Conservation (phyloP, 1,139 yeast genomes). For the Taphrina confusa region DNA sequence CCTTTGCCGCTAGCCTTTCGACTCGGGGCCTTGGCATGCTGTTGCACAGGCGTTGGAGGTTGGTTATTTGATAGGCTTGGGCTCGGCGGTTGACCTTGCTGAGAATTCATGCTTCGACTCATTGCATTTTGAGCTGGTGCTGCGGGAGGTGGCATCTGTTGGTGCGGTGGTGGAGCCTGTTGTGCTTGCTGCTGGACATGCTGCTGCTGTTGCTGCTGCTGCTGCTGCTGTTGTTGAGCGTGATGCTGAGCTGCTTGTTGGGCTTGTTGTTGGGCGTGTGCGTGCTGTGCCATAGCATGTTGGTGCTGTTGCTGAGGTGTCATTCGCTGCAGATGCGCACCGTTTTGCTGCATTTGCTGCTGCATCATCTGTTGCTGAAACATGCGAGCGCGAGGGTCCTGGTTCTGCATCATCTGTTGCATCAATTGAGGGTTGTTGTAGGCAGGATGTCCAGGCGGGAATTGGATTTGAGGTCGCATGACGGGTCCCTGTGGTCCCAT, state of each 20-base stretch:
- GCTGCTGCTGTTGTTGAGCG: constrained; percentile 37
- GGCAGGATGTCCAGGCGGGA: constrained; percentile 34
- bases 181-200: constrained; percentile 40
- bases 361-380: constrained; percentile 30
- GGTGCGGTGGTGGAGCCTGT: constrained; percentile 32
- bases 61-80: constrained; percentile 45
- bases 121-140: constrained; percentile 37
- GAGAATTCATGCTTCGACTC: constrained; percentile 37
- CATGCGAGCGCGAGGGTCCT: constrained; percentile 25
- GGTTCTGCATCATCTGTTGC: constrained; percentile 35
- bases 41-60: constrained; percentile 55
- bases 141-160: constrained; percentile 42
- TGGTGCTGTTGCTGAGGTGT: constrained; percentile 39
- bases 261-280: constrained; percentile 31
- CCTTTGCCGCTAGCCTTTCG: constrained; percentile 49
- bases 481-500: constrained; percentile 36
- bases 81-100: constrained; percentile 44
- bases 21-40: constrained; percentile 49
- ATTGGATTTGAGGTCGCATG: constrained; percentile 32
- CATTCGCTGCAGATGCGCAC: constrained; percentile 43
- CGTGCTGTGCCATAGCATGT: constrained; percentile 18
- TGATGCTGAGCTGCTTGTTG: constrained; percentile 40
- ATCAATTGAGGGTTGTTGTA: constrained; percentile 32
- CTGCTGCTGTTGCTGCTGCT: constrained; percentile 39
- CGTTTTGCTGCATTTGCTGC: constrained; percentile 40